Evolutionary conservation across 2,329 filamentous ascomycete genomes (phyloP).

Genomic region (Penicillium crustosum): DNA sequence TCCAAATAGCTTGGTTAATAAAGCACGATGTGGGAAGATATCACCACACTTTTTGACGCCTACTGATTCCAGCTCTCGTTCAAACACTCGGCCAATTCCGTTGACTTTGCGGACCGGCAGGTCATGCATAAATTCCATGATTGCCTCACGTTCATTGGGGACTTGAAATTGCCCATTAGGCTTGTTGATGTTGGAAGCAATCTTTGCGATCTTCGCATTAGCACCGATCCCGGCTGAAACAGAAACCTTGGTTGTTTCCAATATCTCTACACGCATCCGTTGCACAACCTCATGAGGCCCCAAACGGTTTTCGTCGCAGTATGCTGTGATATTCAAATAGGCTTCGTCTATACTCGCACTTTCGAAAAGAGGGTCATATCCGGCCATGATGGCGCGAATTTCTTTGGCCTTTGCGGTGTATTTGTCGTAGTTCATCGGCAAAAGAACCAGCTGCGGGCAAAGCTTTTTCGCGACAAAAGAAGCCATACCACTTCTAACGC

Average conservation of each 20-base stretch:
- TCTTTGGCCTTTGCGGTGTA: conserved; percentile 89
- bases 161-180: conserved; percentile 88
- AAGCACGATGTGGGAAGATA: conserved; percentile 73
- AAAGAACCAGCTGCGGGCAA: conserved; percentile 77
- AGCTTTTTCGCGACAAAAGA: conserved; percentile 93
- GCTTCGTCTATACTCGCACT: conserved; percentile 95
- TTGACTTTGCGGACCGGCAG: conserved; percentile 89
- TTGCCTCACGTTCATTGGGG: conserved; percentile 67
- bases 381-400: conserved; percentile 73
- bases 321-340: conserved; percentile 90
- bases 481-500: conserved; percentile 92
- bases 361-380: conserved; percentile 90
- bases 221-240: conserved; percentile 92
- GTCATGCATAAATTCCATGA: conserved; percentile 82
- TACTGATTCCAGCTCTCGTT: conserved; percentile 83
- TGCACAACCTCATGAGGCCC: conserved; percentile 71
- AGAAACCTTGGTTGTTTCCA: conserved; percentile 75
- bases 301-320: conserved; percentile 69
- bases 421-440: conserved; percentile 86
- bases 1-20: conserved; percentile 76
- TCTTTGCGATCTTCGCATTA: conserved; percentile 92
- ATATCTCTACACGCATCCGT: conserved; percentile 74
- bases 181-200: conserved; percentile 93
- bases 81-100: conserved; percentile 89
- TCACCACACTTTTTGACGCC: conserved; percentile 87